Evolutionary conservation across 2,329 filamentous ascomycete species (phyloP).

Genomic region (Curvularia eragrostidis): DNA sequence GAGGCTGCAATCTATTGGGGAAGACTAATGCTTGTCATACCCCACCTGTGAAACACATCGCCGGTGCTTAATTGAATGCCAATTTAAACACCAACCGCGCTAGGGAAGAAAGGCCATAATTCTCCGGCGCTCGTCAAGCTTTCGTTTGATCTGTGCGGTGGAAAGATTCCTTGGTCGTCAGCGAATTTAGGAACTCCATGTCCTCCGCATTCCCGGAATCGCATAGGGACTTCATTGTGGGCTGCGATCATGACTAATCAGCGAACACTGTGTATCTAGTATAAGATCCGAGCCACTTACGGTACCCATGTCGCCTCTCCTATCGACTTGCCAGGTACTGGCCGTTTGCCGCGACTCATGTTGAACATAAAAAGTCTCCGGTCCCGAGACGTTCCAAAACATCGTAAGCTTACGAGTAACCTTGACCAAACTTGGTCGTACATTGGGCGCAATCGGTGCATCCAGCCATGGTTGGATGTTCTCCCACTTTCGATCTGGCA

Average conservation of each 20-base stretch:
- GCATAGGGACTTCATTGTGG: constrained; percentile 7
- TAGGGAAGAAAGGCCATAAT: constrained; percentile 8
- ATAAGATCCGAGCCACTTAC: constrained; percentile 14
- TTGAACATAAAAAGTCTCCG: constrained; percentile 31
- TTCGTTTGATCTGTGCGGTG: constrained; percentile 18
- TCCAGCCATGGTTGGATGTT: constrained; percentile 39
- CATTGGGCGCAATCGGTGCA: constrained; percentile 16
- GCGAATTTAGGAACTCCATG: constrained; percentile 15
- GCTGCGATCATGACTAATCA: constrained; percentile 6
- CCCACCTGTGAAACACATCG: constrained; percentile 22
- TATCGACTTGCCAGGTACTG: constrained; percentile 24
- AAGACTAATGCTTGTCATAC: constrained; percentile 18
- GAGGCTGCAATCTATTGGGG: constrained; percentile 3
- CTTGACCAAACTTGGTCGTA: constrained; percentile 19
- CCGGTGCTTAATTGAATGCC: constrained; percentile 30
- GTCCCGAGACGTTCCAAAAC: constrained; percentile 14
- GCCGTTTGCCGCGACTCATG: constrained; percentile 26
- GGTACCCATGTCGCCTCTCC: constrained; percentile 26
- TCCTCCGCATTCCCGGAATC: constrained; percentile 13
- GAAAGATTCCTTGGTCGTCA: constrained; percentile 21
- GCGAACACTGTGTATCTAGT: not conserved
- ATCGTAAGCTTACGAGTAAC: constrained; percentile 28
- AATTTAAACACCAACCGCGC: constrained; percentile 24
- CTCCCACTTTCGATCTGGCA: constrained; percentile 37
- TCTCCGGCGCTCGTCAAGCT: constrained; percentile 16